Evolutionary conservation across 768 basidiomycete species (phyloP), one percentile per base, ranked within the genome.

Genomic region (Suillus cothurnatus): DNA sequence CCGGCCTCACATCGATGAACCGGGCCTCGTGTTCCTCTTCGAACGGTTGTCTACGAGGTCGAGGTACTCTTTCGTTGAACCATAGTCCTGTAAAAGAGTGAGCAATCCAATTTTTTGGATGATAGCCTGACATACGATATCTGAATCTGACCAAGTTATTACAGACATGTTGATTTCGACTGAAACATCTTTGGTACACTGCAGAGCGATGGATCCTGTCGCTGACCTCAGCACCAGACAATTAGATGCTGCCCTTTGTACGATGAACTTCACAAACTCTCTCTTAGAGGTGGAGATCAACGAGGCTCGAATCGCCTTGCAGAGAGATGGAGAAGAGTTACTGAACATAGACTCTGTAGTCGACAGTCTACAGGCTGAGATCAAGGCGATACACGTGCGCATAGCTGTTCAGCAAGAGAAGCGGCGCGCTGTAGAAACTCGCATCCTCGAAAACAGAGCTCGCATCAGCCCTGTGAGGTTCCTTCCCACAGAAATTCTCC

Each of bases 401-500:
- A 66, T 74, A 23, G 64, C 38, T 21, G 36, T 67, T 41, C 66
- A 77, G 19, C 70, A 68, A 62, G 60, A 32, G 38, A 66, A 67
- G 52, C 76, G 76, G 31, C 36, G 61, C 19, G 49, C 21, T 19
- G 43, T 74, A 26, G 59, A 67, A 32, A 64, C 53, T 21, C 68
- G 73, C 43, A 23, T 74, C 14, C 63, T 65, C 17, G 47, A 70
- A 43, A 68, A 74, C 23, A 74, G 65, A 19, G 76, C 74, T 60
- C 71, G 68, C 6, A 67, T 77, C 66, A 77, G 72, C 64, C 71
- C 70, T 39, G 39, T 75, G 34, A 77, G 73, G 6, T 57, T 60
- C 7, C 56, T 77, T 49, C 77, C 77, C 47, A 69, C 75, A 34
- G 77, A 78, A 63, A 23, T 78, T 0, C 68, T 77, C 6, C 74